phyloP scores from a whole-genome alignment of 495 filamentous ascomycete species.

The Clavariopsis aquatica region DNA sequence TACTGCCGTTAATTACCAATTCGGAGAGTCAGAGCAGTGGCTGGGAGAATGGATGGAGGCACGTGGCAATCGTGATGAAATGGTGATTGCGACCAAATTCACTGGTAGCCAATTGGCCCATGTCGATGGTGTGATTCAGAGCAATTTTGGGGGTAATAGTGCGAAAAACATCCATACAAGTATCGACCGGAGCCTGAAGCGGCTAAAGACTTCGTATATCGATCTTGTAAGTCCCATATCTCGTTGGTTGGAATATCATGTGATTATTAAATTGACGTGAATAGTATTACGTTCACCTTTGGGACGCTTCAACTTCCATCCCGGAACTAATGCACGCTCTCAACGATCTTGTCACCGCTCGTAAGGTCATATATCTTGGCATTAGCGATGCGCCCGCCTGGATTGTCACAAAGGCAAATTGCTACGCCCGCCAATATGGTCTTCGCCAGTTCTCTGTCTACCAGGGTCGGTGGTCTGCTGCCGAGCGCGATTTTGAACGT shows the following conservation, averaged over 20 bases:
- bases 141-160: constrained; percentile 60
- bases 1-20: constrained; percentile 71
- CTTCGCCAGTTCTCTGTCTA: constrained; percentile 38
- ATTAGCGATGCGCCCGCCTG: constrained; percentile 64
- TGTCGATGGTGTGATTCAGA: constrained; percentile 52
- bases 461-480: constrained; percentile 37
- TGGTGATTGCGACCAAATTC: constrained; percentile 75
- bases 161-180: constrained; percentile 59
- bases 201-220: constrained; percentile 66
- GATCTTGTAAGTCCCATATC: constrained; percentile 46
- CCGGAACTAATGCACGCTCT: constrained; percentile 63
- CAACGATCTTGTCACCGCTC: constrained; percentile 56
- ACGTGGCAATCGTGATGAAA: constrained; percentile 56
- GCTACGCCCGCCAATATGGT: constrained; percentile 57
- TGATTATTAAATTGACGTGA: not conserved
- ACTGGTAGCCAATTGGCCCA: constrained; percentile 44
- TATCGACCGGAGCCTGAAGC: constrained; percentile 57
- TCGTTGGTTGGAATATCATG: not conserved
- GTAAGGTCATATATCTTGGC: constrained; percentile 67
- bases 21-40: constrained; percentile 68
- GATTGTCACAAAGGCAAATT: constrained; percentile 62
- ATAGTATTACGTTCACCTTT: constrained; percentile 39
- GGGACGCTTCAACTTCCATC: constrained; percentile 54
- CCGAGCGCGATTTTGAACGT: constrained; percentile 39
- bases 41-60: constrained; percentile 73